Conservation (phyloP, 257 asterid species). For the Rhazya stricta region DNA sequence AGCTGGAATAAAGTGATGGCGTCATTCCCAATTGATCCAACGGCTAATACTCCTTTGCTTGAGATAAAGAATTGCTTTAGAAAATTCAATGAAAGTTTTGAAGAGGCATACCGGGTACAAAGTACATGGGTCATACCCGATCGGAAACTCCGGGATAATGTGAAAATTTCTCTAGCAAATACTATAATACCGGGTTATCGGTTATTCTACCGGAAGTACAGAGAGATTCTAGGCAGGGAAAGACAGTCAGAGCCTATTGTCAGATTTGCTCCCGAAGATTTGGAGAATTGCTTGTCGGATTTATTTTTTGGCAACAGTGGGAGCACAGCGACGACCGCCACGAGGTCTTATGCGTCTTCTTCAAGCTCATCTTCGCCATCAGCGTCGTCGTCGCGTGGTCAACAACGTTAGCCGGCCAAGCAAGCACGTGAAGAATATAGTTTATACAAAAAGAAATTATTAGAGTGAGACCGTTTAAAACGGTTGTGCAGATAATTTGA, state of each 20-base stretch:
- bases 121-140: constrained; percentile 70
- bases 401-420: constrained; percentile 16
- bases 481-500: not conserved
- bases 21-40: constrained; percentile 46
- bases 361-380: constrained; percentile 16
- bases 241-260: constrained; percentile 37
- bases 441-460: not conserved
- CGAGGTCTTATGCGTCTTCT: constrained; percentile 23
- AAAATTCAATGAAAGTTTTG: constrained; percentile 43
- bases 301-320: constrained; percentile 34
- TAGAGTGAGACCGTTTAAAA: not conserved
- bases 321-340: constrained; percentile 12
- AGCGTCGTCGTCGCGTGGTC: constrained; percentile 23
- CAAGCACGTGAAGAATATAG: not conserved
- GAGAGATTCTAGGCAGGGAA: constrained; percentile 15
- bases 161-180: constrained; percentile 37
- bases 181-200: constrained; percentile 41
- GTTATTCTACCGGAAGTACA: constrained; percentile 29
- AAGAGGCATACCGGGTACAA: constrained; percentile 45
- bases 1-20: constrained; percentile 49
- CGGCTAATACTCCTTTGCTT: constrained; percentile 32
- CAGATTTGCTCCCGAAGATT: constrained; percentile 76
- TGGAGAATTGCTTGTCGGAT: constrained; percentile 62
- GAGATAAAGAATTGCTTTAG: constrained; percentile 34
- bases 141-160: constrained; percentile 43